Conservation (phyloP, 1,139 yeast species). For the Taiozyma sp. region DNA sequence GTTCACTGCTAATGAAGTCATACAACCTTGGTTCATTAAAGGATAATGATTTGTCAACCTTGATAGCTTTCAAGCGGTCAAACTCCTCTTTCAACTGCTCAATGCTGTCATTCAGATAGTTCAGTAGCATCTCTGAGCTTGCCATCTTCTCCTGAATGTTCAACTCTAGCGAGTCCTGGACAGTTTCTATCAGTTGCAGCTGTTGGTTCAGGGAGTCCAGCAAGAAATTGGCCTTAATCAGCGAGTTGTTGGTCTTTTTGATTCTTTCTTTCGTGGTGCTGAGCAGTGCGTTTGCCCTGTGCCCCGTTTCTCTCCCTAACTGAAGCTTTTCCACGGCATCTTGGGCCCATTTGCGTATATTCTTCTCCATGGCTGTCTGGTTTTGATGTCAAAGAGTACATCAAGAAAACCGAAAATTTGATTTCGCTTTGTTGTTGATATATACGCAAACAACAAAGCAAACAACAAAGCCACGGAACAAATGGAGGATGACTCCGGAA, state of each 20-base stretch:
- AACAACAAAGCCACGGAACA: background rate
- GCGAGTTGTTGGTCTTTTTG: constrained; percentile 21
- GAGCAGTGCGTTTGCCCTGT: constrained; percentile 28
- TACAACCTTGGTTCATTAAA: constrained; percentile 26
- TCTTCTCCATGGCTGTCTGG: background rate
- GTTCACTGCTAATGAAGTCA: constrained; percentile 40
- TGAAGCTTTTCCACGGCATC: constrained; percentile 31
- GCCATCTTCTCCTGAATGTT: constrained; percentile 25
- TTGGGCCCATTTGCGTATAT: constrained; percentile 24
- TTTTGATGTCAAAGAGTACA: background rate
- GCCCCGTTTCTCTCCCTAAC: constrained; percentile 32
- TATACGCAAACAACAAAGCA: background rate
- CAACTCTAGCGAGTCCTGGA: constrained; percentile 27
- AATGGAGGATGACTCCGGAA: background rate
- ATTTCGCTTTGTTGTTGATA: too few species aligned
- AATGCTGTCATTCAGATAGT: constrained; percentile 25
- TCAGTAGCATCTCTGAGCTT: constrained; percentile 22
- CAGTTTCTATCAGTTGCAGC: constrained; percentile 27
- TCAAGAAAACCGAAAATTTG: background rate
- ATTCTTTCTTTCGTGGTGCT: constrained; percentile 16
- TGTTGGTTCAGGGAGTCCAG: constrained; percentile 31
- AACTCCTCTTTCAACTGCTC: constrained; percentile 29
- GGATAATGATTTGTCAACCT: constrained; percentile 25
- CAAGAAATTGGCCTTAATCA: constrained; percentile 27
- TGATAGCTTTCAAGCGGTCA: constrained; percentile 26